Evolutionary conservation across 1,284 basidiomycete genomes (phyloP).

Genomic region (Pulveroboletus sp.): DNA sequence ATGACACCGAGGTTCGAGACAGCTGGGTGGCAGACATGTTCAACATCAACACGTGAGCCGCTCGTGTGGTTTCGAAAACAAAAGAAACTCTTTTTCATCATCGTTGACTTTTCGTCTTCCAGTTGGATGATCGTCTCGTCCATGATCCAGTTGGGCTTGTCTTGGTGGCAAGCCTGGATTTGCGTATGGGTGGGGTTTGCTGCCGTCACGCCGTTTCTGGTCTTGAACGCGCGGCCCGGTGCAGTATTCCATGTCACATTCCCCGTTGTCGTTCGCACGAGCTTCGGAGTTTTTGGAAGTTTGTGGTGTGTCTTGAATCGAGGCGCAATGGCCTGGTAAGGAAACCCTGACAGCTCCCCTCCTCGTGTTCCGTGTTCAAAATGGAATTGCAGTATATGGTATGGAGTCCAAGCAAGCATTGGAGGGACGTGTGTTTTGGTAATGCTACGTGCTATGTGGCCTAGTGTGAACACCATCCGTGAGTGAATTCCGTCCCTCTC

Average conservation of each 20-base stretch:
- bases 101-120: background rate
- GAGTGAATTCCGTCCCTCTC: constrained; percentile 27
- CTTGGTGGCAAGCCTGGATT: constrained; percentile 84
- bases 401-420: constrained; percentile 80
- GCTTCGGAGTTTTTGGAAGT: constrained; percentile 82
- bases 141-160: constrained; percentile 74
- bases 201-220: constrained; percentile 72
- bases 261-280: constrained; percentile 74
- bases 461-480: constrained; percentile 70
- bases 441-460: constrained; percentile 74
- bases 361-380: constrained; percentile 25
- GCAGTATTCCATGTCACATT: constrained; percentile 82
- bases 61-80: constrained; percentile 5
- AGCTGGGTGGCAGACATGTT: constrained; percentile 83
- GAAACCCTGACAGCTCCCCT: constrained; percentile 21
- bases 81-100: background rate
- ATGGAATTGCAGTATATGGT: constrained; percentile 59
- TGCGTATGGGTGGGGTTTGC: constrained; percentile 79
- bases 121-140: constrained; percentile 78
- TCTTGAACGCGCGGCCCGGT: constrained; percentile 79
- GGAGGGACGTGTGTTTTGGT: constrained; percentile 78
- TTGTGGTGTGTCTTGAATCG: constrained; percentile 85
- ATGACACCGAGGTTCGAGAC: constrained; percentile 6
- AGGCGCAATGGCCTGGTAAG: constrained; percentile 74
- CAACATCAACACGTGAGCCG: constrained; percentile 75